Evolutionary conservation across 208 protist genomes (phyloP), one percentile per base, ranked within the genome.

Genomic region (Phytomonas sp.): DNA sequence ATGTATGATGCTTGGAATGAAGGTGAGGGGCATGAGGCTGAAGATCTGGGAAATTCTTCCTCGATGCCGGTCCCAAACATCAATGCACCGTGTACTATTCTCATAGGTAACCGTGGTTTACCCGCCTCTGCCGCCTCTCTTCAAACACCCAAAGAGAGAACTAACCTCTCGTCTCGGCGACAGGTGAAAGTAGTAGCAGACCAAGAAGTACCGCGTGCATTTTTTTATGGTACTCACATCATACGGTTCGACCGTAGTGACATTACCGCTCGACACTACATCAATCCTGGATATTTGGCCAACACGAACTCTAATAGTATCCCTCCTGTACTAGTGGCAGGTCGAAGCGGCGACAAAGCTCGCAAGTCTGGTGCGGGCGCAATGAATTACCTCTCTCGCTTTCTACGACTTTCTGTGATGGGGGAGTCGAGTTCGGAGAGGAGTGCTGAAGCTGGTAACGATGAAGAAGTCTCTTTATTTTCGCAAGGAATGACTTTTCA

Each of bases 1-100:
- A 85, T 91, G 83, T 87, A 91, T 73, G 85, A 91, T 59, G 84
- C 79, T 1, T 87, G 81, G 79, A 85, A 89, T 73, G 84, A 93
- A 63, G 67, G 72, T 28, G 74, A 77, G 51, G 61, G 76, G 59
- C 73, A 67, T 23, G 73, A 71, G 37, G 1, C 40, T 51, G 13
- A 17, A 3, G 13, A 51, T 51, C 40, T 51, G 40, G 40, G 40
- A 51, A 23, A 51, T 17, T 17, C 20, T 23, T 51, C 40, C 4
- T 51, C 40, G 20, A 9, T 13, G 9, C 1, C 40, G 40, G 40
- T 15, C 13, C 1, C 40, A 3, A 17, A 15, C 13, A 23, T 51
- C 2, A 51, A 15, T 6, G 32, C 36, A 64, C 60, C 1, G 23
- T 23, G 13, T 15, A 60, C 28, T 32, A 64, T 76, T 28, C n/a